Evolutionary conservation across 2,329 filamentous ascomycete species (phyloP).

Genomic region (Sphaerulina vaccinii): DNA sequence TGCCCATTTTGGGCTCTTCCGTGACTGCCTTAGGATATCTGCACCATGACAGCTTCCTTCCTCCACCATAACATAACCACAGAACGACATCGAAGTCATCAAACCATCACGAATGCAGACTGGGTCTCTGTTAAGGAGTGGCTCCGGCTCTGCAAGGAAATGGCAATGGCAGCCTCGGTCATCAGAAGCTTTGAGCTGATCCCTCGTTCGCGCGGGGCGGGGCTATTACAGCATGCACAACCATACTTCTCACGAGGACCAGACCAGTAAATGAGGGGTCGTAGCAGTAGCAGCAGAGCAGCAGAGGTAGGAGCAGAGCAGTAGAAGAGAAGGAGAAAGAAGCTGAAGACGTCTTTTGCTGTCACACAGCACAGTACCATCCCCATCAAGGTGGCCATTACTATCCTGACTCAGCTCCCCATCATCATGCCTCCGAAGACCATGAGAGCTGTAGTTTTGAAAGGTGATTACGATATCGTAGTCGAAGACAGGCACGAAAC

Average conservation of each 20-base stretch:
- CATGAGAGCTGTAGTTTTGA: constrained; percentile 89
- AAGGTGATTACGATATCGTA: constrained; percentile 64
- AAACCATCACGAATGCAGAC: background rate
- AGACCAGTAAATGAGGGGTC: constrained; percentile 3
- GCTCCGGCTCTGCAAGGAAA: background rate
- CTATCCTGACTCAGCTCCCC: background rate
- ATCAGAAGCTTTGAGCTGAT: background rate
- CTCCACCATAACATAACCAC: background rate
- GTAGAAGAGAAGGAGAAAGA: background rate
- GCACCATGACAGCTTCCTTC: constrained; percentile 4
- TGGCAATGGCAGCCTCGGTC: background rate
- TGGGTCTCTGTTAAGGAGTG: too few species aligned
- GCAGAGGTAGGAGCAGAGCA: constrained; percentile 3
- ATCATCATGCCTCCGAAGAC: constrained; percentile 43
- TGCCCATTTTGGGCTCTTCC: background rate
- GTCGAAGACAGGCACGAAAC: too few species aligned
- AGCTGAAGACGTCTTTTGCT: too few species aligned
- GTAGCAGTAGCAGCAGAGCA: background rate
- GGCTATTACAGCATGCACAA: background rate
- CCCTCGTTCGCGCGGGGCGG: background rate
- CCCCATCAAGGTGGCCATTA: constrained; percentile 19
- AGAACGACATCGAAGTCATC: background rate
- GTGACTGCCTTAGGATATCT: background rate
- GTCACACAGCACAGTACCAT: too few species aligned
- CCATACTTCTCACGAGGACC: too few species aligned